A percentile compares a stretch with the other conserved stretches of the same genome.
phyloP scores from a whole-genome alignment of 2,329 filamentous ascomycete genomes.

The Thielaviopsis cerberus region DNA sequence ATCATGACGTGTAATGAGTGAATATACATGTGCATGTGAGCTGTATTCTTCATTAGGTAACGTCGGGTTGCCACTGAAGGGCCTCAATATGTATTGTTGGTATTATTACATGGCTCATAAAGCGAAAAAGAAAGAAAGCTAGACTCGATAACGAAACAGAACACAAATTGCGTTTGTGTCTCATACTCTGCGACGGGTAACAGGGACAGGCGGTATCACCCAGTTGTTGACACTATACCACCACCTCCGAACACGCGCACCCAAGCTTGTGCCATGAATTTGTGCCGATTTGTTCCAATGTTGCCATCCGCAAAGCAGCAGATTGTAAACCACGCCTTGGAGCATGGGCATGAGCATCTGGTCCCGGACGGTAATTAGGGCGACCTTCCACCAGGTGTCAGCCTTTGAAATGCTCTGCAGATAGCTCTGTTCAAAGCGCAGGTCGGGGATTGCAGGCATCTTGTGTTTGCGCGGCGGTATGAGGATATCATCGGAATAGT shows the following conservation, averaged over 20 bases:
- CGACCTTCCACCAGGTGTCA: slow-evolving; percentile 60
- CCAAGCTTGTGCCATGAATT: slow-evolving; percentile 57
- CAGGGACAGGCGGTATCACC: slow-evolving; percentile 36
- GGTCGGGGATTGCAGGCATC: slow-evolving; percentile 57
- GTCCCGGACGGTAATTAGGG: slow-evolving; percentile 71
- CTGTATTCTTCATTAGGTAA: too few species aligned
- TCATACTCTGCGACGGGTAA: slow-evolving; percentile 9
- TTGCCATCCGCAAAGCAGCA: slow-evolving; percentile 72
- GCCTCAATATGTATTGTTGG: neutral
- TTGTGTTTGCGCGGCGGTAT: slow-evolving; percentile 30
- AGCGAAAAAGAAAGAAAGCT: neutral
- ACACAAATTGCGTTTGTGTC: neutral
- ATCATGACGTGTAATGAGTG: neutral
- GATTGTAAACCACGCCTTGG: slow-evolving; percentile 78
- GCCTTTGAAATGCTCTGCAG: slow-evolving; percentile 70
- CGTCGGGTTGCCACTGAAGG: neutral
- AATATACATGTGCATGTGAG: too few species aligned
- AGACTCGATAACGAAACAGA: neutral
- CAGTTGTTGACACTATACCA: slow-evolving; percentile 94
- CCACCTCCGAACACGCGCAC: slow-evolving; percentile 67
- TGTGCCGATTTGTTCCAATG: slow-evolving; percentile 68
- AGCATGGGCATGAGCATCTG: slow-evolving; percentile 78
- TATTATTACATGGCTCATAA: neutral
- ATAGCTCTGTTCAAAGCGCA: slow-evolving; percentile 97
- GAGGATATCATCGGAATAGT: slow-evolving; percentile 51